A percentile compares a stretch with the other conserved stretches of the same genome.
These are phyloP conservation scores for Naegleria fowleri DNA, from an alignment of 208 protist genomes.

Conservation along the genomic window DNA sequence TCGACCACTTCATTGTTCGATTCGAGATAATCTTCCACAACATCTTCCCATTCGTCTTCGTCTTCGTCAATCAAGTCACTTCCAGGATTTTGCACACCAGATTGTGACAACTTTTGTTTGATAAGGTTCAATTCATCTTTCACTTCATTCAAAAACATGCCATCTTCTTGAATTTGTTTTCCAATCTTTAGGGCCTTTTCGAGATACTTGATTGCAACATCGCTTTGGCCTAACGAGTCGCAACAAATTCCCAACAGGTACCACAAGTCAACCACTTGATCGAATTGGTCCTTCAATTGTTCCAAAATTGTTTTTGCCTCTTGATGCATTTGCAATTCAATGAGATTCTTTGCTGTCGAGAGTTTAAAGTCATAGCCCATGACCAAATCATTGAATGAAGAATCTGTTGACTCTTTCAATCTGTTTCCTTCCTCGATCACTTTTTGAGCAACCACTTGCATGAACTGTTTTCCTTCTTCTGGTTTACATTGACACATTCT, in stretches of 20 bases:
- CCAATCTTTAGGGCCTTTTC: background rate
- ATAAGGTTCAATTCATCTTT: background rate
- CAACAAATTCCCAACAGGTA: conserved; percentile 1
- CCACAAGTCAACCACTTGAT: background rate
- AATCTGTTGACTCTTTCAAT: background rate
- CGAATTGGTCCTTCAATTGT: background rate
- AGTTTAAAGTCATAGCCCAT: background rate
- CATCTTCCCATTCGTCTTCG: background rate
- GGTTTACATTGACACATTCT: background rate
- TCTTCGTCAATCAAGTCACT: background rate
- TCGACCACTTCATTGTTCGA: background rate
- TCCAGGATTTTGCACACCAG: background rate
- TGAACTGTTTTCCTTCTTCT: conserved; percentile 14
- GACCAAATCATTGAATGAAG: background rate
- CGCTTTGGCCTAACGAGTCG: background rate
- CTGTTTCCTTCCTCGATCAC: background rate
- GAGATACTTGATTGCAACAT: background rate
- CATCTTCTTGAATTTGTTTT: conserved; percentile 7
- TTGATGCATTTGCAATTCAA: background rate
- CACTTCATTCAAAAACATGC: background rate
- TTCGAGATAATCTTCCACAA: background rate
- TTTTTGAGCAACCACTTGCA: background rate
- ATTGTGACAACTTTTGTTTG: background rate
- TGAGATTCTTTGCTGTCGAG: background rate
- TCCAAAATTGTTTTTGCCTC: background rate